Conservation (phyloP, 2,329 filamentous ascomycete genomes). For the Nothopassalora personata region DNA sequence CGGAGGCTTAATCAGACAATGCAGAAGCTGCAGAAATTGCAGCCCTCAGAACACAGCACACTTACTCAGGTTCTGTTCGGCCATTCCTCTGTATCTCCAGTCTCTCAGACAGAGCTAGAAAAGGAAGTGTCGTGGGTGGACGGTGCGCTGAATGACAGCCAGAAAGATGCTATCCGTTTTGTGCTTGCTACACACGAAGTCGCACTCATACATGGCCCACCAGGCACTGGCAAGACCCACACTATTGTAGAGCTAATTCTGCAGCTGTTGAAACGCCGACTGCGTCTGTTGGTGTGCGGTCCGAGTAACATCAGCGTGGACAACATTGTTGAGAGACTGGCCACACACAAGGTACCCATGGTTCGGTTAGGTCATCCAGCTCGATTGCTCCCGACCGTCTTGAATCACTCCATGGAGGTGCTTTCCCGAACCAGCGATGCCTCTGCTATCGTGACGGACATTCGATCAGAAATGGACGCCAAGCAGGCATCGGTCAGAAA, state of each 20-base stretch:
- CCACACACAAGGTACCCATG: slow-evolving; percentile 78
- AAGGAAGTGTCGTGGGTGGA: slow-evolving; percentile 50
- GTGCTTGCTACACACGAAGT: slow-evolving; percentile 76
- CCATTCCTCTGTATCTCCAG: slow-evolving; percentile 49
- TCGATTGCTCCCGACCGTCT: slow-evolving; percentile 76
- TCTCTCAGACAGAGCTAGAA: slow-evolving; percentile 40
- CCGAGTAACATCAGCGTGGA: slow-evolving; percentile 97
- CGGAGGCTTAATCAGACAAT: slow-evolving; percentile 63
- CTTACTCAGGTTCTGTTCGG: slow-evolving; percentile 59
- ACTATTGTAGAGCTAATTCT: slow-evolving; percentile 91
- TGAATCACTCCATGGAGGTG: slow-evolving; percentile 86
- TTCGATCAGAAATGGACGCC: slow-evolving; percentile 85
- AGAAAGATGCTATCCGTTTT: slow-evolving; percentile 66
- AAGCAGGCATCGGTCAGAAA: slow-evolving; percentile 87
- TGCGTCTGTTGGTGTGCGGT: slow-evolving; percentile 84
- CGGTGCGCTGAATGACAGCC: slow-evolving; percentile 54
- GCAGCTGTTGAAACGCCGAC: slow-evolving; percentile 70
- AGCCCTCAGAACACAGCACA: slow-evolving; percentile 51
- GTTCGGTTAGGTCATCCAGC: slow-evolving; percentile 90
- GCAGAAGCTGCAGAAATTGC: slow-evolving; percentile 52
- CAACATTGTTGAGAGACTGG: slow-evolving; percentile 91
- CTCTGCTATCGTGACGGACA: slow-evolving; percentile 80
- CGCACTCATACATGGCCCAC: slow-evolving; percentile 88
- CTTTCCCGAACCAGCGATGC: slow-evolving; percentile 87
- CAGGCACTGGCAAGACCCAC: slow-evolving; percentile 94